A percentile compares a stretch with the other conserved stretches of the same genome.
Conservation (phyloP, 148 eudicot genomes). For the Limonium bicolor region DNA sequence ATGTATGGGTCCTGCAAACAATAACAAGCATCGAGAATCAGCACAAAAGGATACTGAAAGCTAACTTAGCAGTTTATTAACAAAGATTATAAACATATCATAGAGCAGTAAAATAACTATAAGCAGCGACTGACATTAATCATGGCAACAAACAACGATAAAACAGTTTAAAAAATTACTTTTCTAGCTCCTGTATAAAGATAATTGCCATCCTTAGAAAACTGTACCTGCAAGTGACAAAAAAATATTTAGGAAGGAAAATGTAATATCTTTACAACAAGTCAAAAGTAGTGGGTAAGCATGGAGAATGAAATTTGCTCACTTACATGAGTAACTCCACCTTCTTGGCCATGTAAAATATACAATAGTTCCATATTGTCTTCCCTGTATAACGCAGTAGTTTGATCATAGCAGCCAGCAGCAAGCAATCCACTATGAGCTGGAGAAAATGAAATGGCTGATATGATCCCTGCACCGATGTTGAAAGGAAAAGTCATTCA, state of each 20-base stretch:
- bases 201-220: constrained; percentile 95
- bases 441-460: constrained; percentile 82
- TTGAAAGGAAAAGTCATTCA: too few relatives aligned
- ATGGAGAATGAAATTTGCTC: too few relatives aligned
- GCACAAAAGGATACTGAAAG: too few relatives aligned
- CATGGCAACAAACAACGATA: too few relatives aligned
- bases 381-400: constrained; percentile 75
- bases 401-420: constrained; percentile 80
- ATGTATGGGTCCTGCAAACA: constrained; percentile 75
- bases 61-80: too few relatives aligned
- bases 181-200: constrained; percentile 91
- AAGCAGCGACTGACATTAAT: too few relatives aligned
- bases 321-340: constrained; percentile 96
- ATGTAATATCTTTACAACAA: too few relatives aligned
- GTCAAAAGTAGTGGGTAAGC: too few relatives aligned
- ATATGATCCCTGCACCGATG: constrained; percentile 94
- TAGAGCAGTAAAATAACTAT: too few relatives aligned
- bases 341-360: constrained; percentile 94
- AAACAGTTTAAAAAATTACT: constrained; percentile 23
- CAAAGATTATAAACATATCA: too few relatives aligned
- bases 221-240: constrained; percentile 49
- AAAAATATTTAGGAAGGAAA: too few relatives aligned
- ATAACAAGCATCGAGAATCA: too few relatives aligned
- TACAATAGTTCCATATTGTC: constrained; percentile 93
- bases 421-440: constrained; percentile 76